Conservation (phyloP, 176 grass and related monocot genomes). For the Bonia amplexicaulis region DNA sequence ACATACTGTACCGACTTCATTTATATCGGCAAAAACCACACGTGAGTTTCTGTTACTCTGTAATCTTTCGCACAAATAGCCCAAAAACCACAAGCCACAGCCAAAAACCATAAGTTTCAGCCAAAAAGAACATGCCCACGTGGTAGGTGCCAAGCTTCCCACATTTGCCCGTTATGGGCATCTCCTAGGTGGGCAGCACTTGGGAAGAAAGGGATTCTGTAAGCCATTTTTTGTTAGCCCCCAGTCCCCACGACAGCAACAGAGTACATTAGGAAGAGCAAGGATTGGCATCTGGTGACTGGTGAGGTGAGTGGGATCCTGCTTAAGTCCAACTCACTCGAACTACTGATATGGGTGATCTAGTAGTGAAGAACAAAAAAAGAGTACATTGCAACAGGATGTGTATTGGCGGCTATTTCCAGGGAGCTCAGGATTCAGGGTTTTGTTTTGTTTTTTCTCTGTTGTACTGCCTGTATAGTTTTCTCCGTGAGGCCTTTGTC, state of each 20-base stretch:
- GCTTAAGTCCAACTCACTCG: neutral
- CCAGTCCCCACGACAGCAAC: slow-evolving; percentile 25
- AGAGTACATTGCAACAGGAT: slow-evolving; percentile 1
- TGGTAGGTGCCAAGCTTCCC: neutral
- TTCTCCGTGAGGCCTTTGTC: neutral
- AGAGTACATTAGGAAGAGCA: slow-evolving; percentile 20
- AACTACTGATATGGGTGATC: slow-evolving; percentile 26
- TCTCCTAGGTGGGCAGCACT: slow-evolving; percentile 27
- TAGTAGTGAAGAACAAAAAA: neutral
- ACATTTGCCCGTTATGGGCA: slow-evolving; percentile 21
- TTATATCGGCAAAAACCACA: too few species aligned
- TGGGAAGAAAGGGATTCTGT: slow-evolving; percentile 13
- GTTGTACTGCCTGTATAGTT: slow-evolving; percentile 16
- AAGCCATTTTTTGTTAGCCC: slow-evolving; percentile 19
- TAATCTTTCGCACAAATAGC: too few species aligned
- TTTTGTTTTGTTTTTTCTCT: neutral
- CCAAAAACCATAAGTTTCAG: too few species aligned
- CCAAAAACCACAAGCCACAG: too few species aligned
- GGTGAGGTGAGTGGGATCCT: slow-evolving; percentile 10
- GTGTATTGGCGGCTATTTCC: slow-evolving; percentile 10
- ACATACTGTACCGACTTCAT: too few species aligned
- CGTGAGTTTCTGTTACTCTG: too few species aligned
- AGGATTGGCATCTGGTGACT: neutral
- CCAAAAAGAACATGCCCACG: too few species aligned
- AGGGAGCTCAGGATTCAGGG: neutral